Conservation (phyloP, 78 protist genomes). For the slime mould (Dictyostelium discoideum) region DNA sequence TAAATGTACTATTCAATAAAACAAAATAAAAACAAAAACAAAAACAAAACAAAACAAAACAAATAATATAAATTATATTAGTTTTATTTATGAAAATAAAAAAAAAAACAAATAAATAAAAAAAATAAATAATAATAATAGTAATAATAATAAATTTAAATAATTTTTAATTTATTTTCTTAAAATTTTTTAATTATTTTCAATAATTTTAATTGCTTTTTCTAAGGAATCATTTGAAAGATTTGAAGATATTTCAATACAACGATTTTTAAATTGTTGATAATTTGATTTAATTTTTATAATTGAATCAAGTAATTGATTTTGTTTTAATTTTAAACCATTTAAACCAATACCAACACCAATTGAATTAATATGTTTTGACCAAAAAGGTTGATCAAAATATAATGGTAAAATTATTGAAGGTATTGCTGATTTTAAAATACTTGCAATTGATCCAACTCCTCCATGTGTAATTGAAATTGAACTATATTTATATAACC, state of each 20-base stretch:
- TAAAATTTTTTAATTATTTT: neutral
- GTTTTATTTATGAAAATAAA: neutral
- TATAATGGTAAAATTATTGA: neutral
- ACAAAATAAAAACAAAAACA: neutral
- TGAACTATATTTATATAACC: neutral
- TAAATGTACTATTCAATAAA: slow-evolving; percentile 72
- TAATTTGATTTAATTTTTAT: neutral
- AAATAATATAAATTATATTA: neutral
- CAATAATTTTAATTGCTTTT: neutral
- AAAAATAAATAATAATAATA: neutral
- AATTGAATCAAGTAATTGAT: neutral
- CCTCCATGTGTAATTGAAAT: slow-evolving; percentile 22
- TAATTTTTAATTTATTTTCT: too few species aligned
- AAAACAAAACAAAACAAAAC: neutral
- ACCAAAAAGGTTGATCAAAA: neutral
- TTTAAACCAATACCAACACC: neutral
- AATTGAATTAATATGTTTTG: neutral
- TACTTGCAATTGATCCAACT: slow-evolving; percentile 4
- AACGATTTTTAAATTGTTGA: neutral
- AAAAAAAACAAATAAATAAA: too few species aligned
- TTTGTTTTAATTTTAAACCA: neutral
- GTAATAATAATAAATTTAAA: neutral
- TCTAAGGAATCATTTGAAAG: neutral
- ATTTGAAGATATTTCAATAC: neutral
- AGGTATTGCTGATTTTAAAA: neutral